phyloP scores from a whole-genome alignment of 2,329 filamentous ascomycete genomes.

The Zasmidium citrigriseum region DNA sequence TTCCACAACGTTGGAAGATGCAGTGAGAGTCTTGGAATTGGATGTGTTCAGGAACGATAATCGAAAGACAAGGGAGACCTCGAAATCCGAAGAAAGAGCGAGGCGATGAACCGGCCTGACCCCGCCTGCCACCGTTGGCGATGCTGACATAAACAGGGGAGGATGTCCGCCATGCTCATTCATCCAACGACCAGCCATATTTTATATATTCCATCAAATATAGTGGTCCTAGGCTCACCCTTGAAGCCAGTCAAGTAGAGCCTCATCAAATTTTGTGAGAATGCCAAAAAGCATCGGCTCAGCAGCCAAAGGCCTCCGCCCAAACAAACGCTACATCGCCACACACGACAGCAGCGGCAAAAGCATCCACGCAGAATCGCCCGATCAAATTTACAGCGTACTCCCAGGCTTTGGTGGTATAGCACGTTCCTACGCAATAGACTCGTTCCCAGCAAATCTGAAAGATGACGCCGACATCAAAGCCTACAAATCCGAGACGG shows the following conservation, averaged over 20 bases:
- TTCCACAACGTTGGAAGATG: too few relatives aligned
- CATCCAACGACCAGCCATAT: too few relatives aligned
- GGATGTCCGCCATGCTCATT: too few relatives aligned
- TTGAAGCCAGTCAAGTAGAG: too few relatives aligned
- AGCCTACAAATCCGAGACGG: conserved; percentile 20
- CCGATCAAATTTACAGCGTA: conserved; percentile 18
- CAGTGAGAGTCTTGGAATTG: too few relatives aligned
- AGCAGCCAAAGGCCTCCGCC: conserved; percentile 12
- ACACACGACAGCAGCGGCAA: conserved; percentile 22
- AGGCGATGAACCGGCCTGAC: not conserved
- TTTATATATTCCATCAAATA: too few relatives aligned
- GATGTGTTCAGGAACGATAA: not conserved
- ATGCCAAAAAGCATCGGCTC: conserved; percentile 15
- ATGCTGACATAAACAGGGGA: too few relatives aligned
- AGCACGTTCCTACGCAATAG: conserved; percentile 20
- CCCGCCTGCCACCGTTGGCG: not conserved
- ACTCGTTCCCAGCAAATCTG: conserved; percentile 21
- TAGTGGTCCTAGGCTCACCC: too few relatives aligned
- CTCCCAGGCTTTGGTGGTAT: conserved; percentile 12
- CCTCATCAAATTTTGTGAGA: not conserved
- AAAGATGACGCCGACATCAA: conserved; percentile 20
- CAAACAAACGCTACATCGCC: conserved; percentile 27
- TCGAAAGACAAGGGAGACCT: not conserved
- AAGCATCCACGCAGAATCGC: conserved; percentile 22
- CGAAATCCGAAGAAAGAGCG: not conserved